A percentile compares a stretch with the other conserved stretches of the same genome.
These are phyloP conservation scores for Polysphondylium violaceum DNA, from an alignment of 78 protist species.

Conservation along the genomic window DNA sequence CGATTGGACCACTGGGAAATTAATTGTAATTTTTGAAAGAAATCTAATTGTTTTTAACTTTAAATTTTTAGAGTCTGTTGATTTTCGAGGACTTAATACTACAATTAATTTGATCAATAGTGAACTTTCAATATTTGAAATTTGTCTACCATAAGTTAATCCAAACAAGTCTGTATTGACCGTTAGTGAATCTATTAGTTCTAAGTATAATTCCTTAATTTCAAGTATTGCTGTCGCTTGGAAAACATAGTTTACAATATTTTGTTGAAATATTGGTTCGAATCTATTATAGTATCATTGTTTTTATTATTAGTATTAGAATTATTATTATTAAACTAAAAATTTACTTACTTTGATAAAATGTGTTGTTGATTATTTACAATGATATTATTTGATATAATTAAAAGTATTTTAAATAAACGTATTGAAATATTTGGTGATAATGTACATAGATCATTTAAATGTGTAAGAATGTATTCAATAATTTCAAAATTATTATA, in stretches of 20 bases:
- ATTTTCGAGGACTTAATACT: not conserved
- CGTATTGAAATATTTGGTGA: not conserved
- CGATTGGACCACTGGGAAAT: not conserved
- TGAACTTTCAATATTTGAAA: not conserved
- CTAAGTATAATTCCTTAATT: not conserved
- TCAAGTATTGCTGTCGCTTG: not conserved
- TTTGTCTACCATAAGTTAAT: not conserved
- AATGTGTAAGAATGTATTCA: not conserved
- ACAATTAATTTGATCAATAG: not conserved
- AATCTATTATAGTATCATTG: not conserved
- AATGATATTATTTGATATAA: not conserved
- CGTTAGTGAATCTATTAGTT: not conserved
- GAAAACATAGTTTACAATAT: not conserved
- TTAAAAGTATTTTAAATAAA: not conserved
- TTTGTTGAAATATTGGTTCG: not conserved
- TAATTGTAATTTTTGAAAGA: not conserved
- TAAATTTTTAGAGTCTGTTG: not conserved
- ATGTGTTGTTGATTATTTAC: not conserved
- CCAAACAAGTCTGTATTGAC: not conserved
- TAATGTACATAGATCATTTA: conserved; percentile 14
- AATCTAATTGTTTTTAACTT: conserved; percentile 4
- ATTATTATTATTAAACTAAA: not conserved
- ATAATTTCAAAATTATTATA: not conserved
- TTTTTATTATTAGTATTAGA: not conserved
- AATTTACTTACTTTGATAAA: no score